Conservation (phyloP, 371 early-diverging fungal species). For the Gilbertella persicaria region DNA sequence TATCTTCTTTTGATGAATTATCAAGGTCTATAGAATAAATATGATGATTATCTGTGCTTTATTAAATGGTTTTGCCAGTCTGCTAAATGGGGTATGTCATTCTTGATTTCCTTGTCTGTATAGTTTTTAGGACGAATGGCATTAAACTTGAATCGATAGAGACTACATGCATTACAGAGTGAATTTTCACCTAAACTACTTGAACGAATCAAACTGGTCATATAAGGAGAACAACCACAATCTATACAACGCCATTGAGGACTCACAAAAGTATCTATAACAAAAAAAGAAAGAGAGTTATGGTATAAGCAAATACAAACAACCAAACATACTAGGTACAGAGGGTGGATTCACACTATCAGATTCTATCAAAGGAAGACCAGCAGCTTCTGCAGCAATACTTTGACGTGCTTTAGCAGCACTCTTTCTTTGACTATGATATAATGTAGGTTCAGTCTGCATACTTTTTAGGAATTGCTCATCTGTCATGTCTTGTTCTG, state of each 20-base stretch:
- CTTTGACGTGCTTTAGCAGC: slow-evolving; percentile 48
- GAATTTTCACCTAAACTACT: slow-evolving; percentile 65
- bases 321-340: neutral
- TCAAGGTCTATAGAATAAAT: neutral
- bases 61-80: slow-evolving; percentile 18
- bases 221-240: slow-evolving; percentile 18
- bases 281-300: neutral
- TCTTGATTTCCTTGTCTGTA: slow-evolving; percentile 19
- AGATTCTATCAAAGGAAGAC: slow-evolving; percentile 10
- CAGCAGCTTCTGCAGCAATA: slow-evolving; percentile 54
- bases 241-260: slow-evolving; percentile 14
- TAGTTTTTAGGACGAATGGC: slow-evolving; percentile 15
- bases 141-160: slow-evolving; percentile 24
- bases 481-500: slow-evolving; percentile 45
- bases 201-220: slow-evolving; percentile 39
- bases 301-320: no score
- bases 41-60: slow-evolving; percentile 7
- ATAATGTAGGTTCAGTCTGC: slow-evolving; percentile 2
- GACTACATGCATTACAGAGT: slow-evolving; percentile 68
- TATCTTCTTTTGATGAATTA: slow-evolving; percentile 43
- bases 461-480: slow-evolving; percentile 38
- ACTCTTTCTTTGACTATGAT: slow-evolving; percentile 40
- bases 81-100: slow-evolving; percentile 19
- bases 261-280: slow-evolving; percentile 9
- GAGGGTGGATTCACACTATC: no score